Evolutionary conservation across 2,329 filamentous ascomycete genomes (phyloP), one percentile per base, ranked within the genome.

Genomic region (Paraconiothyrium brasiliense): DNA sequence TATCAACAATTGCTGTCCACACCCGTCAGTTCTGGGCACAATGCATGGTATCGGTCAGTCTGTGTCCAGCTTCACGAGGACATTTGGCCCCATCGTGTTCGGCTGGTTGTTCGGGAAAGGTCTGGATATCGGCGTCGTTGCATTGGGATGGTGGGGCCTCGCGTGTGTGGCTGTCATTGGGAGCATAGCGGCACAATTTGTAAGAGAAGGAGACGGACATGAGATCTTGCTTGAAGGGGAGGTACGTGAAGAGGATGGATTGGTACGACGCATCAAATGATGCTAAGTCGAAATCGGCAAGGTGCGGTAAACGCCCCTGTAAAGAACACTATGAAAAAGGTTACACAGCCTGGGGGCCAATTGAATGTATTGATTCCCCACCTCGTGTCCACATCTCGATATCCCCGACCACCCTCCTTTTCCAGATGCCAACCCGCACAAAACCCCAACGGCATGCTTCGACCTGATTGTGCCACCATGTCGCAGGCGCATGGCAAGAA

Each of bases 211-310:
- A 0, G 80, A 88, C 68, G 89, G 89, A 0, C 87, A 90, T 72
- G 88, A 90, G 73, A 86, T 90, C 49, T 82, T 87, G 81, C 72
- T 90, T 1, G 86, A 89, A 32, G 88, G 87, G 0, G 88, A 90
- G 64, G 83, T 86, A 32, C 84, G 85, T 35, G 81, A 80, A 0
- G 73, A 76, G 0, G 71, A 74, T 54, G 72, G 71, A 5, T 56
- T 56, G 7, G 68, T 75, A 1, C 66, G 63, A 37, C 65, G 65
- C 37, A 48, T 49, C 6, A 58, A 63, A n/a, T 68, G 57, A 60
- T 20, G 20, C 10, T 14, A 7, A n/a, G 10, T 27, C 27, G 20
- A 41, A 10, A n/a, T 9, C n/a, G 16, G n/a, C n/a, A n/a, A n/a
- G 4, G 9, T 9, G 2, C 2, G 16, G 16, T 41, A 16, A 20